Evolutionary conservation across 345 rosid genomes (phyloP).

Genomic region (Linum trigynum): DNA sequence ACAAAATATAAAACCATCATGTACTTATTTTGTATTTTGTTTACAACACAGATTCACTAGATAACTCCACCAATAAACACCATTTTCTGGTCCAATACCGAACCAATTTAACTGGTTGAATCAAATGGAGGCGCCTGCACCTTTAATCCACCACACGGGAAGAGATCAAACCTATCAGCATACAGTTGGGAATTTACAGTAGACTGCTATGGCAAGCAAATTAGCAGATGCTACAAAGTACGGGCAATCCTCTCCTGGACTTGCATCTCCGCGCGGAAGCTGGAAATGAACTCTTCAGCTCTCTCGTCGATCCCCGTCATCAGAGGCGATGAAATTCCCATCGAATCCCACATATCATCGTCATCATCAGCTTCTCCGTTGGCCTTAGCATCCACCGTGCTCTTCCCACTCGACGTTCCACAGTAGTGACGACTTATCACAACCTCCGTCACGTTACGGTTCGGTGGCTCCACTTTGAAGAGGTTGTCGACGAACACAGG

Average conservation of each 20-base stretch:
- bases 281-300: constrained; percentile 62
- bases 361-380: constrained; percentile 7
- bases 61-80: too few relatives aligned
- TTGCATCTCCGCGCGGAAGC: constrained; percentile 47
- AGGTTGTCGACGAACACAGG: constrained; percentile 54
- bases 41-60: too few relatives aligned
- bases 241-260: constrained; percentile 39
- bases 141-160: too few relatives aligned
- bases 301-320: constrained; percentile 58
- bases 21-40: too few relatives aligned
- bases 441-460: neutral
- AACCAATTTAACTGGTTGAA: too few relatives aligned
- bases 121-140: too few relatives aligned
- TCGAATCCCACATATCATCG: constrained; percentile 41
- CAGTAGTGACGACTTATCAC: neutral
- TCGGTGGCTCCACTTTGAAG: constrained; percentile 19
- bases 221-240: constrained; percentile 17
- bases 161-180: too few relatives aligned
- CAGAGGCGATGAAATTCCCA: constrained; percentile 37
- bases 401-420: neutral
- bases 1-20: too few relatives aligned
- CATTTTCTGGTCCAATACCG: too few relatives aligned
- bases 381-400: neutral
- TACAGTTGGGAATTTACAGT: neutral
- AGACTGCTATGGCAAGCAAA: neutral